Evolutionary conservation across 2,329 filamentous ascomycete species (phyloP), one percentile per base, ranked within the genome.

Genomic region (Berkeleyomyces rouxiae): DNA sequence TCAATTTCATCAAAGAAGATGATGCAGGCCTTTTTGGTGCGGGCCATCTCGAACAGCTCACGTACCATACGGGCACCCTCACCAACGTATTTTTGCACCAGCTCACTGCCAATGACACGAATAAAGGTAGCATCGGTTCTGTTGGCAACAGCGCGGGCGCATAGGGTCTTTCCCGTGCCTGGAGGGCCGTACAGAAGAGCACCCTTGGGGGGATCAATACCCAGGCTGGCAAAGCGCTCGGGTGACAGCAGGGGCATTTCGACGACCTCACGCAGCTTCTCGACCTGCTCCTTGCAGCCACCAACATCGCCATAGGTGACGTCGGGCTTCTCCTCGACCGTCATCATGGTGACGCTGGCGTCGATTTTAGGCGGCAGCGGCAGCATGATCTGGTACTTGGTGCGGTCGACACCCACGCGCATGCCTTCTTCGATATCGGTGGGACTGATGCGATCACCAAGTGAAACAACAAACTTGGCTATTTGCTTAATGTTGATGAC

Each of bases 401-500:
- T 97, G 64, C 93, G 83, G 75, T 99, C 93, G 72, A 99, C 93
- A 75, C 91, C 93, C 66, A 99, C 93, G 68, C 93, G 85, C 93
- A 99, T 99, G 67, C 93, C 93, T 75, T 99, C 93, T 72, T 99
- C 93, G 70, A 99, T 99, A 83, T 99, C 93, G 68, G 93, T 97
- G 59, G 93, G 93, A 71, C 88, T 95, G 69, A 99, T 93, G 67
- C 93, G 87, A 72, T 99, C 93, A 69, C 93, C 93, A 61, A 99
- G 83, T 75, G 96, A 93, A 67, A 99, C 93, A 59, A 99, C 93
- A 70, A 99, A 99, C 77, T 99, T 99, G 71, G 93, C 93, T 70
- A 99, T 99, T 76, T 99, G 93, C 80, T 99, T 99, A 69, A 99
- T 92, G 76, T 99, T 99, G 82, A 99, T 99, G 70, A 99, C 91